Evolutionary conservation across 495 filamentous ascomycete genomes (phyloP), one percentile per base, ranked within the genome.

Genomic region (Penicillium mononematosum): DNA sequence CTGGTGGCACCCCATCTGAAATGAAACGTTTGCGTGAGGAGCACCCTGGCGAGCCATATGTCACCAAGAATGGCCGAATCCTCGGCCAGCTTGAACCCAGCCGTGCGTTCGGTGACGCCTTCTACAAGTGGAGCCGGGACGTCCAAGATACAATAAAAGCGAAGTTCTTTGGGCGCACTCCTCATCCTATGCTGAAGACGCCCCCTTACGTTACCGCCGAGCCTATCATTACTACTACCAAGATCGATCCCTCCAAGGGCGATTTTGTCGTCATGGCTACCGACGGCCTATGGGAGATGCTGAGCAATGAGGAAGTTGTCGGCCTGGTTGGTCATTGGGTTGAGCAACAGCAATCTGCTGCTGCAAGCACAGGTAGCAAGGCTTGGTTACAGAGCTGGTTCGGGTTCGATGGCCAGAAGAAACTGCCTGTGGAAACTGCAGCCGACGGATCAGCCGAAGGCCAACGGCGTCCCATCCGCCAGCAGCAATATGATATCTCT

Each of bases 151-250:
- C 85, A 60, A 83, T 99, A 59, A 90, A 89, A 70, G 77, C 75
- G 32, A 84, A 86, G 16, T 99, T 92, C 76, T 97, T 97, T 64
- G 93, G 88, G 36, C 82, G 90, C 34, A 88, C 83, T 11, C 84
- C 87, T 2, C 83, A 83, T 5, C 74, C 81, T n/a, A 72, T 87
- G 9, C 75, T 96, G 49, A 88, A 89, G 71, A 96, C 92, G 0
- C 95, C 95, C 16, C 95, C 95, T 0, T 99, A 99, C 66, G 95
- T 99, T 19, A 99, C 95, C 6, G 95, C 95, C 5, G 94, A 99
- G 74, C 94, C 94, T 10, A 79, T 97, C 38, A 81, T 99, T 45
- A 98, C 92, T 7, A 96, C 91, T n/a, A 97, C 94, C 31, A 88
- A 93, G 70, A 86, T 99, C 51, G 84, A 96, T 60, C 94, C 94